Evolutionary conservation across 2,329 filamentous ascomycete genomes (phyloP).

Genomic region (Pyrenophora tritici-repentis): DNA sequence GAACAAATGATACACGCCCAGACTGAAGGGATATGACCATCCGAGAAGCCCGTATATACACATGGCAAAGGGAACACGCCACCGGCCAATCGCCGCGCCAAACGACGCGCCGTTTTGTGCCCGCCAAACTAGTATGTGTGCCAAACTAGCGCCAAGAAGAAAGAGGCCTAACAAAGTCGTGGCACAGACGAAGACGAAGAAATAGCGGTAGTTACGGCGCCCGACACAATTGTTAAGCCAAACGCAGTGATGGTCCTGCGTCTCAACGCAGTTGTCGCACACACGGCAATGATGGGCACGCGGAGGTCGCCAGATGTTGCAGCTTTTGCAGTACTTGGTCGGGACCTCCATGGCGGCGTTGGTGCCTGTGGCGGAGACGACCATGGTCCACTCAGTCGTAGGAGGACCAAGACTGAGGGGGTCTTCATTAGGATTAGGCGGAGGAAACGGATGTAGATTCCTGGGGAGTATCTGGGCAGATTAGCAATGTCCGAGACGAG

Average conservation of each 20-base stretch:
- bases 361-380: slow-evolving; percentile 74
- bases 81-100: slow-evolving; percentile 67
- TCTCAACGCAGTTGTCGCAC: slow-evolving; percentile 97
- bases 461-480: slow-evolving; percentile 78
- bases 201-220: slow-evolving; percentile 95
- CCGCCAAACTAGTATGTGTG: slow-evolving; percentile 77
- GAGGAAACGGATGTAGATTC: slow-evolving; percentile 88
- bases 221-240: slow-evolving; percentile 99
- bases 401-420: slow-evolving; percentile 80
- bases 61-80: slow-evolving; percentile 84
- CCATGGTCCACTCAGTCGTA: slow-evolving; percentile 91
- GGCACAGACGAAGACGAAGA: slow-evolving; percentile 86
- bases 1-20: slow-evolving; percentile 89
- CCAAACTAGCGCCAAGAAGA: slow-evolving; percentile 76
- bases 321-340: slow-evolving; percentile 97
- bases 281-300: slow-evolving; percentile 94
- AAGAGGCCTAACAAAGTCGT: slow-evolving; percentile 78
- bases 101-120: slow-evolving; percentile 69
- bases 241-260: slow-evolving; percentile 96
- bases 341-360: slow-evolving; percentile 96
- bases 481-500: slow-evolving; percentile 20
- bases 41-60: slow-evolving; percentile 79
- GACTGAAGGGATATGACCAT: slow-evolving; percentile 77
- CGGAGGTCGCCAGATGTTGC: slow-evolving; percentile 95
- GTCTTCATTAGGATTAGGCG: slow-evolving; percentile 74